A percentile compares a stretch with the other conserved stretches of the same genome.
These are phyloP conservation scores for Fusarium circinatum DNA, from an alignment of 2,329 filamentous ascomycete species.

Conservation along the genomic window DNA sequence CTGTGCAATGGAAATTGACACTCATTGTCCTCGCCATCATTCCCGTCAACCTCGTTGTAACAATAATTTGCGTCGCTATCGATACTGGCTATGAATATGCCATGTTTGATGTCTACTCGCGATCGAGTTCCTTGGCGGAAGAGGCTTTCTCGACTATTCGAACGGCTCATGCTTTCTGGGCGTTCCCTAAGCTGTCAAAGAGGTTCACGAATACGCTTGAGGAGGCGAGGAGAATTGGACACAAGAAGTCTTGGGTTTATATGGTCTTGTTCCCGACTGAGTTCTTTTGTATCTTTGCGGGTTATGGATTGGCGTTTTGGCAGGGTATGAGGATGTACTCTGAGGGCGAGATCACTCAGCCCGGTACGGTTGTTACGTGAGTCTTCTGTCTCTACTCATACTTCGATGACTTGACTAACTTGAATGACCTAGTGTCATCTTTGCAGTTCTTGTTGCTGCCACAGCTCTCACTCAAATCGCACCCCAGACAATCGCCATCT, in stretches of 20 bases:
- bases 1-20: conserved; percentile 55
- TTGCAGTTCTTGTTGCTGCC: conserved; percentile 59
- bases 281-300: conserved; percentile 60
- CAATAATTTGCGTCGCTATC: conserved; percentile 50
- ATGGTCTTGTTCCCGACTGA: conserved; percentile 57
- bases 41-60: conserved; percentile 55
- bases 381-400: conserved; percentile 3
- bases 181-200: conserved; percentile 54
- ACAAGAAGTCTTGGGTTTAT: conserved; percentile 57
- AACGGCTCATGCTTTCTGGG: conserved; percentile 63
- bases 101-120: conserved; percentile 56
- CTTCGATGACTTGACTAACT: background rate
- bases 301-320: conserved; percentile 63
- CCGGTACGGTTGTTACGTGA: conserved; percentile 59
- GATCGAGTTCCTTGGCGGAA: conserved; percentile 58
- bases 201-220: conserved; percentile 57
- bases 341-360: conserved; percentile 55
- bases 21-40: conserved; percentile 58
- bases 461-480: conserved; percentile 59
- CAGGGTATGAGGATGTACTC: conserved; percentile 60
- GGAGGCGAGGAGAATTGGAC: conserved; percentile 51
- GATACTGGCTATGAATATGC: conserved; percentile 56
- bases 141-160: conserved; percentile 60
- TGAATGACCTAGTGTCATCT: conserved; percentile 52
- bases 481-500: conserved; percentile 57